Conservation (phyloP, 2,329 filamentous ascomycete genomes). For the Colletotrichum truncatum region DNA sequence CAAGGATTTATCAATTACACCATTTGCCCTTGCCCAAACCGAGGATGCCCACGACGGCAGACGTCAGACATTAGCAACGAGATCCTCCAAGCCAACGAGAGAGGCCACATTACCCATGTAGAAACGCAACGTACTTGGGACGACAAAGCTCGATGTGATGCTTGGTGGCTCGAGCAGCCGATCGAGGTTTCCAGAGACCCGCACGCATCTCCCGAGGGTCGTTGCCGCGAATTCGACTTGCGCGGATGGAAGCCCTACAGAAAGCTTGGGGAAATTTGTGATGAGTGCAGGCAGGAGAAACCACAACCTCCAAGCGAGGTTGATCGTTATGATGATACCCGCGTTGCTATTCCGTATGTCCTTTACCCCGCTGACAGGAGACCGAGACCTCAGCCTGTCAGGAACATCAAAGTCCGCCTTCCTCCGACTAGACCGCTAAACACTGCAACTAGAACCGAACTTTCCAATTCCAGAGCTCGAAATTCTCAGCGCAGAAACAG, state of each 20-base stretch:
- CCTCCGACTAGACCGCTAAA: not conserved
- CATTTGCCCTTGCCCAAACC: not conserved
- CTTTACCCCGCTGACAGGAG: not conserved
- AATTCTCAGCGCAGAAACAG: not conserved
- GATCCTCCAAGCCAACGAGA: not conserved
- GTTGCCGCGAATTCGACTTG: not conserved
- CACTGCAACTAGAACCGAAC: not conserved
- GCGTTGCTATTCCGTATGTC: not conserved
- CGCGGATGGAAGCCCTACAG: not conserved
- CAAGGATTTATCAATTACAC: not conserved
- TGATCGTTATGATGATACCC: not conserved
- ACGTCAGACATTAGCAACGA: not conserved
- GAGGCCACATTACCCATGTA: not conserved
- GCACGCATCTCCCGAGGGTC: not conserved
- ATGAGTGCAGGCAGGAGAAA: not conserved
- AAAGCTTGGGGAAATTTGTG: not conserved
- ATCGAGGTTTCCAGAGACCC: not conserved
- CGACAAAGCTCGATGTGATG: not conserved
- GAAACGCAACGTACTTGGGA: not conserved
- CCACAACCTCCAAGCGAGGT: not conserved
- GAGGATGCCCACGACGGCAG: not conserved
- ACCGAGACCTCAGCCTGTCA: not conserved
- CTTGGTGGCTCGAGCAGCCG: slow-evolving; percentile 5
- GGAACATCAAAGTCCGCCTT: not conserved
- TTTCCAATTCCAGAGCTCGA: not conserved